These are phyloP conservation scores for Microascus cirrosus DNA, from an alignment of 2,329 filamentous ascomycete species.

Conservation along the genomic window DNA sequence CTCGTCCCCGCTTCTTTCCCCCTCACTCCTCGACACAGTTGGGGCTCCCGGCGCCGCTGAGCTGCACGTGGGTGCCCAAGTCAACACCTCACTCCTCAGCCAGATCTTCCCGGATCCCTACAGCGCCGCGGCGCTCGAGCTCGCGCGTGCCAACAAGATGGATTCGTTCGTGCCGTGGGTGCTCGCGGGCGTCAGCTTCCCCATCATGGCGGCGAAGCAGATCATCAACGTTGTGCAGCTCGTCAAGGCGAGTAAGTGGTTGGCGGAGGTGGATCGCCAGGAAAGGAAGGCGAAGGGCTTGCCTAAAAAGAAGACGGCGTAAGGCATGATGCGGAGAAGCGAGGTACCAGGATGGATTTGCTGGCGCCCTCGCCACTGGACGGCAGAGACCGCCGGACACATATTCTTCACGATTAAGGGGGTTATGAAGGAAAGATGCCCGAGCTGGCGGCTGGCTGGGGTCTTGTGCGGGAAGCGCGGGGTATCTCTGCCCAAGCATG, in stretches of 20 bases:
- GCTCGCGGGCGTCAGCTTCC: slow-evolving; percentile 67
- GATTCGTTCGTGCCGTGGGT: slow-evolving; percentile 59
- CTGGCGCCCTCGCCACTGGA: too few relatives aligned
- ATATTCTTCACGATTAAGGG: not conserved
- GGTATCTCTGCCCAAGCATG: not conserved
- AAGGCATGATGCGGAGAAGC: not conserved
- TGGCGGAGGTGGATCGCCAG: slow-evolving; percentile 80
- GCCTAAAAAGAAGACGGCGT: slow-evolving; percentile 29
- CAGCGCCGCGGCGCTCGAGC: slow-evolving; percentile 83
- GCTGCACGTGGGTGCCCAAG: slow-evolving; percentile 56
- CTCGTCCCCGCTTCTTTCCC: slow-evolving; percentile 79
- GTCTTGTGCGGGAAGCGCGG: not conserved
- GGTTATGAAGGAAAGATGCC: not conserved
- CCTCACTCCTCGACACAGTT: slow-evolving; percentile 61
- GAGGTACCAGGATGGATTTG: not conserved
- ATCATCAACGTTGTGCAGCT: slow-evolving; percentile 90
- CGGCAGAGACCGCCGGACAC: too few relatives aligned
- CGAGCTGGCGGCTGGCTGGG: not conserved
- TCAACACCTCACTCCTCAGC: slow-evolving; percentile 57
- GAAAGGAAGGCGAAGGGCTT: slow-evolving; percentile 44
- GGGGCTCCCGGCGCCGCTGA: slow-evolving; percentile 35
- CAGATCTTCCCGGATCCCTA: slow-evolving; percentile 81
- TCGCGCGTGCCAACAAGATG: slow-evolving; percentile 90
- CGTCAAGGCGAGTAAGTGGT: slow-evolving; percentile 81
- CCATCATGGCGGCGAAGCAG: slow-evolving; percentile 87